These are phyloP conservation scores for Aspergillus baeticus DNA, from an alignment of 495 filamentous ascomycete genomes.

Conservation along the genomic window DNA sequence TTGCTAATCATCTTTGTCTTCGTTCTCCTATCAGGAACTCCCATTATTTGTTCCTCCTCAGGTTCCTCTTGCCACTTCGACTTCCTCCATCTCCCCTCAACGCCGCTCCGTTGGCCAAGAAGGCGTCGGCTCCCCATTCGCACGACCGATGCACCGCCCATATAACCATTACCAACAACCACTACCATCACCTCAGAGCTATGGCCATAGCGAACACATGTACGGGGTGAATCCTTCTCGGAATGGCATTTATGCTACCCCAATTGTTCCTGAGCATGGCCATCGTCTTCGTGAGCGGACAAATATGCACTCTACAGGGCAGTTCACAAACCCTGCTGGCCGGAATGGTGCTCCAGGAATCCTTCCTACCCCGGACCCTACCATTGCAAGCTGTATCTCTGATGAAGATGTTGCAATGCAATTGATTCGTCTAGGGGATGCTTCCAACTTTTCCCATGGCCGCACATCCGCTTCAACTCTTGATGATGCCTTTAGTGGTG, in stretches of 20 bases:
- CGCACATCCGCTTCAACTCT: conserved; percentile 91
- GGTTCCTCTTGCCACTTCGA: conserved; percentile 82
- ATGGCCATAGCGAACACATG: conserved; percentile 52
- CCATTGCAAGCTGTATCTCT: conserved; percentile 89
- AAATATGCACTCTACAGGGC: conserved; percentile 27
- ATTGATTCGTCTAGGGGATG: conserved; percentile 90
- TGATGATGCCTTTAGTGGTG: conserved; percentile 87
- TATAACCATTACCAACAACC: conserved; percentile 71
- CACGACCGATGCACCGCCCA: conserved; percentile 67
- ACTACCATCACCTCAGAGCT: conserved; percentile 77
- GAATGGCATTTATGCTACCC: conserved; percentile 46
- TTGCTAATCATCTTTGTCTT: conserved; percentile 16
- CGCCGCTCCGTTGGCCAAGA: conserved; percentile 66
- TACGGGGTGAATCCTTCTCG: conserved; percentile 40
- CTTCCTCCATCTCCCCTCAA: conserved; percentile 89
- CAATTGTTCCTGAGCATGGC: conserved; percentile 57
- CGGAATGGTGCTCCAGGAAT: conserved; percentile 53
- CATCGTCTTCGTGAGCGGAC: conserved; percentile 65
- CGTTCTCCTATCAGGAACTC: conserved; percentile 65
- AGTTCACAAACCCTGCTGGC: conserved; percentile 38
- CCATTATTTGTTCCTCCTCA: conserved; percentile 93
- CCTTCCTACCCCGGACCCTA: conserved; percentile 90
- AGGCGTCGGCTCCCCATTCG: conserved; percentile 63
- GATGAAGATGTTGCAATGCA: conserved; percentile 98
- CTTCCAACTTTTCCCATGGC: conserved; percentile 83